Conservation (phyloP, 2,329 filamentous ascomycete species). For the Pseudocercospora crystallina region DNA sequence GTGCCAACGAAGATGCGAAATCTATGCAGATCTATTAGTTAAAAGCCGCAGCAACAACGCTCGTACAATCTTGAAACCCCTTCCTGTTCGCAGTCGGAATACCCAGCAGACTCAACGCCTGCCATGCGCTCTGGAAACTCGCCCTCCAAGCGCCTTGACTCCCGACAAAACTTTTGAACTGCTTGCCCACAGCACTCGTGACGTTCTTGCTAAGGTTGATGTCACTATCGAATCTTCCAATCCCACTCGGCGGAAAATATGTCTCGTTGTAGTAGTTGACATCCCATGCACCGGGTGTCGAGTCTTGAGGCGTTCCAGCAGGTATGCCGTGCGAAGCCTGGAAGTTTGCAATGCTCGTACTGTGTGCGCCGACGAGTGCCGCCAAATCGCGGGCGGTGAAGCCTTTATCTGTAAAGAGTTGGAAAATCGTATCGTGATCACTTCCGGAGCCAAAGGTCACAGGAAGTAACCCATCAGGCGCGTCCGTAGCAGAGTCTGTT, state of each 20-base stretch:
- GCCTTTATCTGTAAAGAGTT: conserved; percentile 53
- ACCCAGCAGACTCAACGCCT: conserved; percentile 18
- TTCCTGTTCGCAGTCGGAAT: conserved; percentile 12
- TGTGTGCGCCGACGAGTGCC: conserved; percentile 57
- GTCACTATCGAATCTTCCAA: conserved; percentile 35
- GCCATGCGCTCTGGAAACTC: conserved; percentile 18
- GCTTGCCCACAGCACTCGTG: conserved; percentile 12
- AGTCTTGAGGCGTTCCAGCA: conserved; percentile 46
- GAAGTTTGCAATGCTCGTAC: conserved; percentile 49
- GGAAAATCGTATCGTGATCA: conserved; percentile 42
- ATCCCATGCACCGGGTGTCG: conserved; percentile 53
- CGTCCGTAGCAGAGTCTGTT: conserved; percentile 43
- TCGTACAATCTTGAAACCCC: conserved; percentile 17
- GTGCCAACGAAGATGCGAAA: too few species aligned
- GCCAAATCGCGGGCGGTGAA: conserved; percentile 52
- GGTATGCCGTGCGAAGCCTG: conserved; percentile 25
- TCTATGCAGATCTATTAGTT: too few species aligned
- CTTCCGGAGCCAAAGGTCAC: conserved; percentile 40
- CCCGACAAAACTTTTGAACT: conserved; percentile 33
- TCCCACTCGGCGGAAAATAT: conserved; percentile 25
- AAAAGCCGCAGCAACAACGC: conserved; percentile 9
- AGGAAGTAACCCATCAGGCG: conserved; percentile 49
- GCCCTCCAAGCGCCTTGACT: conserved; percentile 36
- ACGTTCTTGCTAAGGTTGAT: conserved; percentile 31
- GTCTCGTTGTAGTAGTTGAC: conserved; percentile 48